A percentile compares a stretch with the other conserved stretches of the same genome.
phyloP scores from a whole-genome alignment of 208 protist genomes.

The Leishmania aethiopica region DNA sequence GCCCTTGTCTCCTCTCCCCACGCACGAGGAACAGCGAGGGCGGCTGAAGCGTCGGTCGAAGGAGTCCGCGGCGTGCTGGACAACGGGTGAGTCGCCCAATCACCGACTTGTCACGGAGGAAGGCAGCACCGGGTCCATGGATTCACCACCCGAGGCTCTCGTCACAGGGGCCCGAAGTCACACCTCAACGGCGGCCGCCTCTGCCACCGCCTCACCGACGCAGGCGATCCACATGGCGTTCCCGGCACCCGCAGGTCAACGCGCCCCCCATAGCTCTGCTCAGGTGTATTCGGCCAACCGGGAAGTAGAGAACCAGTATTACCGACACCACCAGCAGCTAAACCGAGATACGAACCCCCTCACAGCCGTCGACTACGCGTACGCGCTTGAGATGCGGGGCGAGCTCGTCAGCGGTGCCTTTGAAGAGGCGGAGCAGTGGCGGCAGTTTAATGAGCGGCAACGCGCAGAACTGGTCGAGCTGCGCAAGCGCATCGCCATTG shows the following conservation, averaged over 20 bases:
- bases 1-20: not conserved
- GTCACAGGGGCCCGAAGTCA: slow-evolving; percentile 11
- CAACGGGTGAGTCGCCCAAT: slow-evolving; percentile 4
- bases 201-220: slow-evolving; percentile 4
- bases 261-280: not conserved
- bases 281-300: slow-evolving; percentile 9
- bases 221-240: not conserved
- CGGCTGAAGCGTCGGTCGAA: slow-evolving; percentile 12
- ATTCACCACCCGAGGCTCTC: slow-evolving; percentile 17
- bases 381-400: too few relatives aligned
- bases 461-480: slow-evolving; percentile 47
- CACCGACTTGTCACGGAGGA: slow-evolving; percentile 5
- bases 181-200: slow-evolving; percentile 1
- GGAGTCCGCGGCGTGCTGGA: slow-evolving; percentile 3
- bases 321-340: slow-evolving; percentile 1
- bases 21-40: not conserved
- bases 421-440: slow-evolving; percentile 43
- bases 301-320: slow-evolving; percentile 10
- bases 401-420: not conserved
- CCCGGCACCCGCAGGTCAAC: not conserved
- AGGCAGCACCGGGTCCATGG: slow-evolving; percentile 5
- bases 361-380: not conserved
- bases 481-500: slow-evolving; percentile 35
- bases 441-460: slow-evolving; percentile 62
- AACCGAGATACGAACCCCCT: not conserved